These are phyloP conservation scores for Pyronema omphalodes DNA, from an alignment of 495 filamentous ascomycete species.

Conservation along the genomic window DNA sequence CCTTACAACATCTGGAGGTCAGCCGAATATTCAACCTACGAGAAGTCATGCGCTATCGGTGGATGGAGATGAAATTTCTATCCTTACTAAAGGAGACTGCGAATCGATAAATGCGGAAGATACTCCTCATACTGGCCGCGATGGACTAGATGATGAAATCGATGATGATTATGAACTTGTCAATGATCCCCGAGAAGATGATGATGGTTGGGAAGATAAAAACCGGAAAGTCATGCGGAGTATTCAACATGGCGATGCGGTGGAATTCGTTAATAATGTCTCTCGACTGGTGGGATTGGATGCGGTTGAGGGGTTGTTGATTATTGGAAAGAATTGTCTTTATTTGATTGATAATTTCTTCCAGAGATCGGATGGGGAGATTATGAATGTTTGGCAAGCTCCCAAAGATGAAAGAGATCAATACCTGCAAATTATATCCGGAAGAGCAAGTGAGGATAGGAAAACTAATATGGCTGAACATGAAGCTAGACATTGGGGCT, in stretches of 20 bases:
- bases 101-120: conserved; percentile 20
- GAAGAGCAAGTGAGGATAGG: conserved; percentile 44
- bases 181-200: conserved; percentile 59
- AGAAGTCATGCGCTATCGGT: conserved; percentile 20
- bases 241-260: conserved; percentile 72
- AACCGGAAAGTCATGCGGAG: conserved; percentile 94
- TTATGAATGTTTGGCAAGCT: conserved; percentile 88
- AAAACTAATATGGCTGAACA: conserved; percentile 41
- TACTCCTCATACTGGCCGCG: conserved; percentile 17
- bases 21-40: conserved; percentile 20
- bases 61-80: conserved; percentile 24
- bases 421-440: conserved; percentile 83
- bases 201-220: conserved; percentile 85
- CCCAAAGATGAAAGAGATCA: conserved; percentile 82
- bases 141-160: conserved; percentile 33
- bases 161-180: conserved; percentile 93
- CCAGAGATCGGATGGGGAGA: conserved; percentile 83
- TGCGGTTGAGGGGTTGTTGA: conserved; percentile 75
- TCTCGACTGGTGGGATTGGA: conserved; percentile 86
- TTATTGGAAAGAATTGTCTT: conserved; percentile 78
- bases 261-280: conserved; percentile 88
- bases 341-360: conserved; percentile 94
- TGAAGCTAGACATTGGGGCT: conserved; percentile 77
- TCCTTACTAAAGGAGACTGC: conserved; percentile 20
- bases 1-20: conserved; percentile 12